phyloP scores from a whole-genome alignment of 139 green algal species.

The Ettlia oleoabundans region DNA sequence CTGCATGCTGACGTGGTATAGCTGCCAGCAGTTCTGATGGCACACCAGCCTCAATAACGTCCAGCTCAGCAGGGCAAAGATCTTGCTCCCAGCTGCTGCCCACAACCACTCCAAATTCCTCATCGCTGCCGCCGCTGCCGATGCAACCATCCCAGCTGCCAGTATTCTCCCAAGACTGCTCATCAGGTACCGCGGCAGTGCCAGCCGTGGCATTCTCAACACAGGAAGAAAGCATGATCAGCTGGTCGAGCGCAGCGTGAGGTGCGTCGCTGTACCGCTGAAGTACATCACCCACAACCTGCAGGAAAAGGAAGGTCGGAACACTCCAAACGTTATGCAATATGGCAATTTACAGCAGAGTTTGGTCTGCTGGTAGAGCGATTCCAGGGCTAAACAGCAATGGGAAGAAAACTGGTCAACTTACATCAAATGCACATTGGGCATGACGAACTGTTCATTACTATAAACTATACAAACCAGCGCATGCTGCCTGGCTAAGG shows the following conservation, averaged over 20 bases:
- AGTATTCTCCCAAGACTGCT: neutral
- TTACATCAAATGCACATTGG: no score
- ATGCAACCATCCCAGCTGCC: neutral
- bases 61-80: constrained; percentile 4
- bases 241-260: neutral
- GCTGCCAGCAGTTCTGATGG: neutral
- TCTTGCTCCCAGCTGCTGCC: constrained; percentile 17
- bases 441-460: no score
- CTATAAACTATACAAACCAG: no score
- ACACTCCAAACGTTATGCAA: no score
- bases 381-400: no score
- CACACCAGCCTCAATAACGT: neutral
- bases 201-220: neutral
- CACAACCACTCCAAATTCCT: no score
- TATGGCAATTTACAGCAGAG: no score
- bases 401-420: no score
- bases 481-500: no score
- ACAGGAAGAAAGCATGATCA: constrained; percentile 12
- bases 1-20: neutral
- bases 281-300: constrained; percentile 26
- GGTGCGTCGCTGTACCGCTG: constrained; percentile 17
- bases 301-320: no score
- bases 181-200: neutral
- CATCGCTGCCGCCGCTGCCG: neutral
- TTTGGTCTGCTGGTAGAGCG: no score